Conservation (phyloP, 192 early-diverging fungal genomes). For the Spizellomyces sp. region DNA sequence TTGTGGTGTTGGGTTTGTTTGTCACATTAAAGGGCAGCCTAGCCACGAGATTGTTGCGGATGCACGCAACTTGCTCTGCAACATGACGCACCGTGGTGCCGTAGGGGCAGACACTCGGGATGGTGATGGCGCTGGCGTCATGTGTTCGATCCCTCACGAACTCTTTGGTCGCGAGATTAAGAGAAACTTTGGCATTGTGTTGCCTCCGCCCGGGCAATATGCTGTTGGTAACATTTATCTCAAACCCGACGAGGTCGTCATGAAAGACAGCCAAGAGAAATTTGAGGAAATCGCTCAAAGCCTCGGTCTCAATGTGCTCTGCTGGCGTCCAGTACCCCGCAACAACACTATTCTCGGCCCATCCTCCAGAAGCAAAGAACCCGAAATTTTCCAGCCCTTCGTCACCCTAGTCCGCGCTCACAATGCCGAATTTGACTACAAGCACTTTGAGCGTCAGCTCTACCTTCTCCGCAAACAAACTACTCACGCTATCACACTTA, state of each 20-base stretch:
- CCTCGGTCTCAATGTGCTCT: constrained; percentile 75
- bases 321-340: constrained; percentile 88
- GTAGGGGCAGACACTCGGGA: constrained; percentile 91
- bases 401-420: constrained; percentile 58
- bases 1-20: constrained; percentile 98
- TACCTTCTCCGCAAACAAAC: constrained; percentile 90
- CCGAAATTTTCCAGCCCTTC: constrained; percentile 90
- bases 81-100: constrained; percentile 99
- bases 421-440: constrained; percentile 41
- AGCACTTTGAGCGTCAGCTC: constrained; percentile 80
- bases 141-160: constrained; percentile 92
- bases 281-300: constrained; percentile 81
- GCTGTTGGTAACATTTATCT: constrained; percentile 97
- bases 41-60: constrained; percentile 86
- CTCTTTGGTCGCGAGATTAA: constrained; percentile 70
- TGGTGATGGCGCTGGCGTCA: constrained; percentile 98
- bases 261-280: constrained; percentile 67
- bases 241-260: constrained; percentile 66
- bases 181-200: constrained; percentile 55
- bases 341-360: constrained; percentile 90
- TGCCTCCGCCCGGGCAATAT: constrained; percentile 82
- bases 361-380: constrained; percentile 84
- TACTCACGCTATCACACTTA: constrained; percentile 79
- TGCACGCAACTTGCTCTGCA: constrained; percentile 90
- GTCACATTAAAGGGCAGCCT: constrained; percentile 88